Evolutionary conservation across 257 asterid genomes (phyloP), one percentile per base, ranked within the genome.

Genomic region (Solanum commersonii): DNA sequence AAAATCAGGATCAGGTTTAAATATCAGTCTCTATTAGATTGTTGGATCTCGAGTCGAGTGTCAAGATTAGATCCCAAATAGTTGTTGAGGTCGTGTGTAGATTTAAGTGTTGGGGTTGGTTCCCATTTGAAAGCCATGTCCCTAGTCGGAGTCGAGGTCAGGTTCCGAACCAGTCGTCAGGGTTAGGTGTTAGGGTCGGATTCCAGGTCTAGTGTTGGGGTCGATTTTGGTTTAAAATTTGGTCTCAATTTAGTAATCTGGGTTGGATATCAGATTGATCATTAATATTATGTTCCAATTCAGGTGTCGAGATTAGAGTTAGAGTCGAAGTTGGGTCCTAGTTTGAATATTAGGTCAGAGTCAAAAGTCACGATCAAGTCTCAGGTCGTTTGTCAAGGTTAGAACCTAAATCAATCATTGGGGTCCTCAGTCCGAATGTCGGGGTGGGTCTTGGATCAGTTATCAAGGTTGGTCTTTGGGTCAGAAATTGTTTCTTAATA

Each of bases 141-240:
- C n/a, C n/a, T 1, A 16, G n/a, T 56, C 4, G 65, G 63, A 18
- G 4, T 56, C 4, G 2, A 56, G 4, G 10, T 56, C n/a, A 18
- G n/a, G n/a, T 56, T 56, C 1, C 1, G 0, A 1, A 56, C n/a
- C n/a, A 18, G n/a, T 18, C n/a, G 1, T 18, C 63, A 6, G 10
- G 23, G 60, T 49, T 49, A 14, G 8, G 22, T 49, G 59, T 49
- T 5, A 14, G 8, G 59, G 23, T 52, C 9, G 9, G 0, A 52
- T 52, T 18, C 63, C 1, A 49, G 4, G 63, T 56, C 4, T 1
- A 10, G 2, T 56, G 25, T 56, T 56, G 1, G 11, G 65, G 65
- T 20, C 2, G 0, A 6, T 18, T 56, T 20, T 7, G 0, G 10
- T 56, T 56, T 5, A 3, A 18, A 56, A 18, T 22, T 20, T 0